A percentile compares a stretch with the other conserved stretches of the same genome.
phyloP scores from a whole-genome alignment of 202 grass and related monocot species.

The Panicum hallii region DNA sequence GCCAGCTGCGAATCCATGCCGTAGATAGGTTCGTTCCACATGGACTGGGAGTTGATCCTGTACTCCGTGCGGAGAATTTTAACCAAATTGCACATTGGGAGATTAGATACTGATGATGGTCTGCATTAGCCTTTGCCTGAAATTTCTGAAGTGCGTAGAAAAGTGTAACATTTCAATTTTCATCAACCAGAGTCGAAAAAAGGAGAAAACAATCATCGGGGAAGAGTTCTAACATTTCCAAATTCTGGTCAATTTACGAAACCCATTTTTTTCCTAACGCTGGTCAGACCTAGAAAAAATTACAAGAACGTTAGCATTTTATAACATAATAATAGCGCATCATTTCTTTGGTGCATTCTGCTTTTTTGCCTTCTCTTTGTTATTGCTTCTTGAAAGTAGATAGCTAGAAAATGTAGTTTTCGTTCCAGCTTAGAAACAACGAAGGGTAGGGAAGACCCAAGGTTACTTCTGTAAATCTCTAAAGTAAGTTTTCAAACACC shows the following conservation, averaged over 20 bases:
- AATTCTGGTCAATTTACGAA: not conserved
- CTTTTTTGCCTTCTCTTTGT: not conserved
- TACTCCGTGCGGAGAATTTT: not conserved
- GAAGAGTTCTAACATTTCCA: not conserved
- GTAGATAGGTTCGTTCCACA: not conserved
- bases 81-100: constrained; percentile 10
- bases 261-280: not conserved
- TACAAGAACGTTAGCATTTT: not conserved
- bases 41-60: constrained; percentile 1
- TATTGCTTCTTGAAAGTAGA: not conserved
- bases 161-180: not conserved
- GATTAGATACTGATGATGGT: not conserved
- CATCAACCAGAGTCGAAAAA: not conserved
- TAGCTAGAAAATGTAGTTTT: not conserved
- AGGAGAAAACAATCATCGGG: not conserved
- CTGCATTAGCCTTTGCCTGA: not conserved
- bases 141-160: constrained; percentile 1
- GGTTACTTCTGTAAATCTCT: not conserved
- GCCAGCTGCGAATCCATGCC: constrained; percentile 38
- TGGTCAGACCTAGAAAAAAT: not conserved
- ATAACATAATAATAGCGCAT: not conserved
- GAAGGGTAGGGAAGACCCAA: not conserved
- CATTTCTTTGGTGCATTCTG: not conserved
- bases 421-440: not conserved
- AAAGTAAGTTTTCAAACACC: not conserved